Base-by-base conservation (phyloP, 371 early-diverging fungal species). In the Chytridiales sp. region DNA sequence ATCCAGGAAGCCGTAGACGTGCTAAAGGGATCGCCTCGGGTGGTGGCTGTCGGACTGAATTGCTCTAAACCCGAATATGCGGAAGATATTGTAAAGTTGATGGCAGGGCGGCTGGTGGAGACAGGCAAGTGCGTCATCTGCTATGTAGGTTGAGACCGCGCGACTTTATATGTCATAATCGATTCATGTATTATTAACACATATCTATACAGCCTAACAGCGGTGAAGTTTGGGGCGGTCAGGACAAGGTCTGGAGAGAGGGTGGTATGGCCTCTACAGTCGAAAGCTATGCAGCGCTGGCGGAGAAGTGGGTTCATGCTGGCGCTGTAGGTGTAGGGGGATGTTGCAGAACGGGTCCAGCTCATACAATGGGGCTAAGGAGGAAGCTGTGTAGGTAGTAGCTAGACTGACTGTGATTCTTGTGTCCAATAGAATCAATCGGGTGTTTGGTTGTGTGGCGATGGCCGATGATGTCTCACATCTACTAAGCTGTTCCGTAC, bases 1-100 rank as follows among this genome's bases (percentile, higher is more conserved):
- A 27, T 56, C n/a, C 51, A 40, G 35, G 44, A 24, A 3, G 48
- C 49, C 27, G 44, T 48, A 13, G 26, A 36, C 13, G 30, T 51
- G 1, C 56, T 77, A 29, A 57, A 52, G 30, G 62, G 57, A 34
- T 22, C 68, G 19, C 40, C 61, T 0, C 9, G 47, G 2, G 57
- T 85, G 2, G 70, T 73, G 26, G 81, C 75, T 19, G 52, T 78
- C 5, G 86, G 86, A 8, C 62, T 83, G 40, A 85, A 85, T 56
- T 85, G 86, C 61, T 78, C 82, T 0, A 78, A 78, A 26, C 80
- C 80, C 1, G 42, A 43, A 17, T 72, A 52, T 42, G 73, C 78
- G n/a, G 48, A 54, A 13, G 39, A 38, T 8, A 42, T 63, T 46
- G 8, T 68, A 35, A 17, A 29, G 36, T 2, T 9, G 24, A 38